Base-by-base conservation (phyloP, 1,284 basidiomycete genomes). In the Mycosarcoma maydis region DNA sequence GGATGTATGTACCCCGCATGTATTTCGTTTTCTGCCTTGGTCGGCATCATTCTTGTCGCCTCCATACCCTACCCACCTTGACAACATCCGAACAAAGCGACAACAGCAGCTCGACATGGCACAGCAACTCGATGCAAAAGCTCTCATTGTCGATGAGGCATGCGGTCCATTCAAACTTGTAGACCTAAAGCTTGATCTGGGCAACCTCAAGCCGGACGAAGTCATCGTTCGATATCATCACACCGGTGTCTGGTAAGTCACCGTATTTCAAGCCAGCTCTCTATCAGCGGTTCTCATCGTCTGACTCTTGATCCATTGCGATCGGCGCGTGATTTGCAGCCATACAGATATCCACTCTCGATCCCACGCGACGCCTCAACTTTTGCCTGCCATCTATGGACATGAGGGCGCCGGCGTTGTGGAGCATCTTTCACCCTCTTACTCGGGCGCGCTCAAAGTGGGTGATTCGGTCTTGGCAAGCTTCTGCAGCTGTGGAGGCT, bases 401-500 rank as follows among this genome's bases (percentile, higher is more conserved):
- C 58, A 61, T 34, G 58, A 61, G 29, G 58, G 58, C 16, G 58
- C 51, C 6, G 58, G 58, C 11, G 33, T 38, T 3, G 51, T 61
- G n/a, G 58, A 61, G 20, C 51, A 61, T 27, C 26, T 61, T 9
- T 20, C 58, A 2, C 44, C 36, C 44, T 17, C 34, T 11, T 61
- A 54, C 51, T 42, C 19, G 4, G 58, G 58, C 6, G 8, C 19
- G 4, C 36, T 61, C 30, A 44, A 49, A 17, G 45, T 53, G 6
- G 58, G 58, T 11, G 58, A 61, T 32, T 34, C 46, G 39, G 58
- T 61, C 1, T 33, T 61, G 8, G 58, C 58, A 13, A 61, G 58
- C 58, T 61, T 61, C 26, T 54, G 58, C 51, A 61, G 58, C 43
- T 61, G 58, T 24, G 58, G 58, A 5, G 41, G 40, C 13, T 61